Evolutionary conservation across 1,139 yeast genomes (phyloP), one percentile per base, ranked within the genome.

Genomic region (Pichia sp.): DNA sequence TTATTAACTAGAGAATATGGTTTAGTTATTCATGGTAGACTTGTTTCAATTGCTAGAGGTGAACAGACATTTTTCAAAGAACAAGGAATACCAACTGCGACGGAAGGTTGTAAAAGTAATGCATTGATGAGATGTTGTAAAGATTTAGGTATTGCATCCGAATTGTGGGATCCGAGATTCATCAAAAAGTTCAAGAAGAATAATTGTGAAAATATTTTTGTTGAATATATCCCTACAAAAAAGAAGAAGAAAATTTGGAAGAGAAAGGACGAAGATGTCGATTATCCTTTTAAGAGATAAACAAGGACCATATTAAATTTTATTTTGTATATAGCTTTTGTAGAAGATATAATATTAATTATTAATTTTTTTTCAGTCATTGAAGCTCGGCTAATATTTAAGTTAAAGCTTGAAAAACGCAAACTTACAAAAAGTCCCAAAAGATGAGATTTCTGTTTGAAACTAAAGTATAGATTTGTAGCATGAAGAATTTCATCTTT

Each of bases 81-180:
- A 36, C 83, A 81, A 49, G 95, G 94, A 47, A 79, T 92, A 46
- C 89, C 97, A 5, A 92, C 97, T 0, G 97, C 98, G 0, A 83
- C 95, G 43, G 98, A 92, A 68, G 98, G 98, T 11, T 92, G 98
- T 67, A 89, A 89, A 64, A 83, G 95, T 64, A 92, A 92, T 64
- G 97, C 98, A 0, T 72, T 92, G 66, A 92, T 92, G 97, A 78
- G 98, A 63, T 90, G 97, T 63, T 92, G 98, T 68, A 92, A 92
- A 64, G 98, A 92, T 68, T 74, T 92, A 59, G 97, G 97, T 5
- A 85, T 92, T 58, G 98, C 97, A 2, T 86, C 95, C 53, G 98
- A 92, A 62, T 73, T 92, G 48, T 92, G 98, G 98, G 98, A 92
- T 63, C 98, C 98, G 1, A 72, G 80, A 40, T 92, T 90, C 60